These are phyloP conservation scores for Sequoia sempervirens DNA, from an alignment of 75 land plant genomes.

Conservation along the genomic window DNA sequence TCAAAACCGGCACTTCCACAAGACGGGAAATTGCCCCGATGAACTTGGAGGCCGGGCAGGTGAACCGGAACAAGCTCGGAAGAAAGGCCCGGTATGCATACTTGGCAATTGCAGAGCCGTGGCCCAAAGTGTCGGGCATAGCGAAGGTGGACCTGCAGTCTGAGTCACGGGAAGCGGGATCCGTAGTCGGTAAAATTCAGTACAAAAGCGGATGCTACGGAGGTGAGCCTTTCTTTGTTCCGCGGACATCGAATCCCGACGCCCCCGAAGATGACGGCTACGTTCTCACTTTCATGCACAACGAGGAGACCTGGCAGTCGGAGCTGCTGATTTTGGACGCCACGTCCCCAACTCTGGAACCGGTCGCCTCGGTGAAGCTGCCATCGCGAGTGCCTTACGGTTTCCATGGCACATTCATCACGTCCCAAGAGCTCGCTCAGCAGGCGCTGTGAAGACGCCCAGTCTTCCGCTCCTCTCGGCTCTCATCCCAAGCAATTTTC, in stretches of 20 bases:
- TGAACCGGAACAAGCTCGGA: conserved; percentile 62
- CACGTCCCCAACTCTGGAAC: conserved; percentile 25
- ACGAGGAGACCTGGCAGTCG: conserved; percentile 59
- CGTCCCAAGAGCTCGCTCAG: conserved; percentile 37
- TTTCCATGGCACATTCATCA: conserved; percentile 83
- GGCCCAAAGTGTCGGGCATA: conserved; percentile 92
- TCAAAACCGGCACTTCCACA: conserved; percentile 35
- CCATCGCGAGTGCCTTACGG: conserved; percentile 91
- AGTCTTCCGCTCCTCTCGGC: conserved; percentile 1
- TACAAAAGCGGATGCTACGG: conserved; percentile 56
- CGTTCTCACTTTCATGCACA: conserved; percentile 67
- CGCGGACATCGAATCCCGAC: conserved; percentile 17
- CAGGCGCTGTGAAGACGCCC: conserved; percentile 27
- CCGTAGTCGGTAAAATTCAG: conserved; percentile 36
- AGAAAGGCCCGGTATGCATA: conserved; percentile 62
- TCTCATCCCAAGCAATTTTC: background rate
- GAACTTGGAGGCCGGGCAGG: conserved; percentile 90
- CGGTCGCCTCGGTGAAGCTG: conserved; percentile 65
- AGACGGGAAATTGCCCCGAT: conserved; percentile 31
- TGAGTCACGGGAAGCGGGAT: background rate
- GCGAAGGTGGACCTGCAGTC: conserved; percentile 82
- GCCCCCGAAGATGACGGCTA: conserved; percentile 72
- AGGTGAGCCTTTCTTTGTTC: conserved; percentile 85
- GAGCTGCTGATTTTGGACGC: conserved; percentile 83
- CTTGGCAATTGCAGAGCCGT: conserved; percentile 87